Base-by-base conservation (phyloP, 192 early-diverging fungal species). In the Radiomyces spectabilis region DNA sequence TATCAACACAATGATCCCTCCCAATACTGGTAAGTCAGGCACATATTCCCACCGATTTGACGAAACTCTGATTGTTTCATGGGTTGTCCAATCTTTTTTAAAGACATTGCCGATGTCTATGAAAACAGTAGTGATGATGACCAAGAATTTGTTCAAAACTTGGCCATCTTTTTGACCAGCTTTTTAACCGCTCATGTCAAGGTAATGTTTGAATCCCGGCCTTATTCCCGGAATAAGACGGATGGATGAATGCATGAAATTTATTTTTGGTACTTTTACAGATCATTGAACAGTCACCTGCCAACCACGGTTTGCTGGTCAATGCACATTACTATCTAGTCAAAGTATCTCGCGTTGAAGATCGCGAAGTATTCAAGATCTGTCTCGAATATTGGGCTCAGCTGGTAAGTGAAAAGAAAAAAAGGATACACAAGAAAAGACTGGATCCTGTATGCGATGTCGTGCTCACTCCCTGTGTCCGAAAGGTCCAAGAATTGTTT, bases 331-430 rank as follows among this genome's bases (percentile, higher is more conserved):
- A 76, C 43, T 98, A 96, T 53, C 71, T 99, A 34, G 78, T 98
- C 57, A 81, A 83, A 49, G 89, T 98, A 25, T 93, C 95, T 1
- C 76, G 83, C 41, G 93, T 99, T 22, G 82, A 91, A 50, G 95
- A 98, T 65, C 87, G 94, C 45, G 97, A 99, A 65, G 78, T 99
- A 39, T 98, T 98, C 80, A 98, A 98, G 75, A 86, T 93, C 32
- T 94, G 92, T 60, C 73, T 99, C 41, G 97, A 98, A 66, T 99
- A 99, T 71, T 99, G 95, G 94, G 81, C 84, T 34, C 86, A 91
- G 48, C 73, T 98, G 65, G 93, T 37, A 53, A 53, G n/a, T 6
- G 7, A 15, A 48, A 30, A 48, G 25, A 30, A 9, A 48, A 30
- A 30, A 5, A 24, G 46, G 42, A 35, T 35, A 35, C 5, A 35